phyloP scores from a whole-genome alignment of 352 stramenopile genomes.

The Globisporangium camurandrum region DNA sequence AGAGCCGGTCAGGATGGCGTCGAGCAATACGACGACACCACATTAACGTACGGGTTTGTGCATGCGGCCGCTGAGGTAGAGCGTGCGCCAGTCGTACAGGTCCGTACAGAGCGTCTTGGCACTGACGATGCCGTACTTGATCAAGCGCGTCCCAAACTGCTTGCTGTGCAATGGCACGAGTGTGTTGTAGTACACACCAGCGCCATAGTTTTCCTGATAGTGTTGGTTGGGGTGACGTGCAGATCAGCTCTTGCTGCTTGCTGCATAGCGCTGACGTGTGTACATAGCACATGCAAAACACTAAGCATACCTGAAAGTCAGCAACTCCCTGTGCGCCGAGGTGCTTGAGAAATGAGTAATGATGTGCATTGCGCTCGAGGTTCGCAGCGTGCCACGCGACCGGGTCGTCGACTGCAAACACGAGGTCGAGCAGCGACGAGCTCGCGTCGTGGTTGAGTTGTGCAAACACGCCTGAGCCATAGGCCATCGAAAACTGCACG shows the following conservation, averaged over 20 bases:
- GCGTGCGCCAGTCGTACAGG: conserved; percentile 68
- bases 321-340: conserved; percentile 50
- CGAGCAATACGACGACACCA: too few species aligned
- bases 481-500: conserved; percentile 78
- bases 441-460: conserved; percentile 73
- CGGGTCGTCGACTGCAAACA: conserved; percentile 83
- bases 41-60: conserved; percentile 82
- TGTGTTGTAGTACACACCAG: conserved; percentile 83
- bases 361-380: conserved; percentile 54
- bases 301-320: conserved; percentile 42
- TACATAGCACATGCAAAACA: too few species aligned
- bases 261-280: too few species aligned
- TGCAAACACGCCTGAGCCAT: conserved; percentile 77
- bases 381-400: conserved; percentile 78
- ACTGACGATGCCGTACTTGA: conserved; percentile 89
- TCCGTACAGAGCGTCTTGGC: conserved; percentile 72
- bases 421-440: conserved; percentile 81
- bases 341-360: conserved; percentile 79
- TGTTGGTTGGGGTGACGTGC: too few species aligned
- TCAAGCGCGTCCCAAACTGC: conserved; percentile 51
- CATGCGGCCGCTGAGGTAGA: conserved; percentile 85
- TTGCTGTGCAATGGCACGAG: conserved; percentile 56
- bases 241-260: too few species aligned
- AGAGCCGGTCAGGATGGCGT: conserved; percentile 3
- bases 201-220: conserved; percentile 59